phyloP scores from a whole-genome alignment of 2,329 filamentous ascomycete species.

The Trichoderma sp. region DNA sequence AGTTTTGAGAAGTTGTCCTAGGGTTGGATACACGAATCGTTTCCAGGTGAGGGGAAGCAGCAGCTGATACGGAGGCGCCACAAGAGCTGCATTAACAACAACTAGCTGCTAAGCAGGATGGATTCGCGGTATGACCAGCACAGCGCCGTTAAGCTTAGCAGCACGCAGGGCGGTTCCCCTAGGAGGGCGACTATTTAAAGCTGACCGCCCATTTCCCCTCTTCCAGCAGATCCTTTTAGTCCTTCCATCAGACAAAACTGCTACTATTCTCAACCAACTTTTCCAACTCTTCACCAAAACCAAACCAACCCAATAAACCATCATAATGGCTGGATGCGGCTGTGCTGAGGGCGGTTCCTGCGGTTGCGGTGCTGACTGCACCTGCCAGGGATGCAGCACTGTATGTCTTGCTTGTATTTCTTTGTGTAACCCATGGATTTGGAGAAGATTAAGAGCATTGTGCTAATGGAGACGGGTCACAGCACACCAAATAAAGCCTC shows the following conservation, averaged over 20 bases:
- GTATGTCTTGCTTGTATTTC: slow-evolving; percentile 33
- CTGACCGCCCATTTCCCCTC: slow-evolving; percentile 18
- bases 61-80: neutral
- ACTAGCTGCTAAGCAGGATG: neutral
- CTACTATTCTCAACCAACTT: neutral
- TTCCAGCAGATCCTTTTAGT: neutral
- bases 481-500: neutral
- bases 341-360: slow-evolving; percentile 48
- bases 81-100: neutral
- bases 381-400: slow-evolving; percentile 45
- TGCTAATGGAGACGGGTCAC: neutral
- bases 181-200: slow-evolving; percentile 8
- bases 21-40: neutral
- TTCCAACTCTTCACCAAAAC: neutral
- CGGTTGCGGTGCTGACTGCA: slow-evolving; percentile 48
- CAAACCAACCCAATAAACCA: neutral
- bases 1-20: neutral
- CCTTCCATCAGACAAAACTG: neutral
- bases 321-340: slow-evolving; percentile 50
- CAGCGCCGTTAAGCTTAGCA: neutral
- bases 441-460: neutral
- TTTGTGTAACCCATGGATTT: slow-evolving; percentile 40
- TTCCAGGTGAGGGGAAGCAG: neutral
- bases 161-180: neutral
- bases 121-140: neutral